phyloP scores from a whole-genome alignment of 2,329 filamentous ascomycete species.

The Cercospora citrullina region DNA sequence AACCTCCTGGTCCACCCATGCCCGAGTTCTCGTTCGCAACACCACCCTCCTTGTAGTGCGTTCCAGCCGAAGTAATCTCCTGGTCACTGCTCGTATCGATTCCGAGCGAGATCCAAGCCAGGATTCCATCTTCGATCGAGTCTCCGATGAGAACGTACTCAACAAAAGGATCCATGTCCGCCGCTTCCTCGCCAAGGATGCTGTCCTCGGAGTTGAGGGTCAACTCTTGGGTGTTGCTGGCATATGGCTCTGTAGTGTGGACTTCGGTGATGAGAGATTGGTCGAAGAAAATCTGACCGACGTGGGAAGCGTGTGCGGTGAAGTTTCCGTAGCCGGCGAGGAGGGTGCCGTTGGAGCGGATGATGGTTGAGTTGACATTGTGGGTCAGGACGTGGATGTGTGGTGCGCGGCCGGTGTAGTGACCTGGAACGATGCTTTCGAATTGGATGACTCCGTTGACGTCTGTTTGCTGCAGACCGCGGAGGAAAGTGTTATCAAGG shows the following conservation, averaged over 20 bases:
- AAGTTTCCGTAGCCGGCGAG: conserved; percentile 40
- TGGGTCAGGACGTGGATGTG: conserved; percentile 47
- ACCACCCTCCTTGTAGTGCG: conserved; percentile 27
- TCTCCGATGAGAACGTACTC: conserved; percentile 60
- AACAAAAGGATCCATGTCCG: conserved; percentile 57
- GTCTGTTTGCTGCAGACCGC: conserved; percentile 46
- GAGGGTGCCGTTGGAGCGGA: conserved; percentile 52
- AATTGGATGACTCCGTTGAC: conserved; percentile 46
- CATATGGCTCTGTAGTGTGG: conserved; percentile 50
- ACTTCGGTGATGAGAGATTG: conserved; percentile 57
- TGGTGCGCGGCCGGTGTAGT: conserved; percentile 46
- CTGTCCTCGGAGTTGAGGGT: conserved; percentile 55
- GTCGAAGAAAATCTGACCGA: conserved; percentile 67
- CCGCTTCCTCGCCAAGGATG: conserved; percentile 50
- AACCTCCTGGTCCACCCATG: conserved; percentile 17
- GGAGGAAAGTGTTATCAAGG: conserved; percentile 43
- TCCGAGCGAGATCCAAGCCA: conserved; percentile 57
- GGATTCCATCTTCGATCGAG: conserved; percentile 51
- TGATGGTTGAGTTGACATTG: conserved; percentile 39
- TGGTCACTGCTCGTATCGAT: conserved; percentile 44
- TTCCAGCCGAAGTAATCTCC: conserved; percentile 24
- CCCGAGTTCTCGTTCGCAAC: conserved; percentile 26
- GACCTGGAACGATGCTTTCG: conserved; percentile 48
- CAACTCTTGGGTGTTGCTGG: conserved; percentile 44
- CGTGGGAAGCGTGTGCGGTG: conserved; percentile 52